Evolutionary conservation across 2,329 filamentous ascomycete genomes (phyloP).

Genomic region (Pestalotiopsis fici): DNA sequence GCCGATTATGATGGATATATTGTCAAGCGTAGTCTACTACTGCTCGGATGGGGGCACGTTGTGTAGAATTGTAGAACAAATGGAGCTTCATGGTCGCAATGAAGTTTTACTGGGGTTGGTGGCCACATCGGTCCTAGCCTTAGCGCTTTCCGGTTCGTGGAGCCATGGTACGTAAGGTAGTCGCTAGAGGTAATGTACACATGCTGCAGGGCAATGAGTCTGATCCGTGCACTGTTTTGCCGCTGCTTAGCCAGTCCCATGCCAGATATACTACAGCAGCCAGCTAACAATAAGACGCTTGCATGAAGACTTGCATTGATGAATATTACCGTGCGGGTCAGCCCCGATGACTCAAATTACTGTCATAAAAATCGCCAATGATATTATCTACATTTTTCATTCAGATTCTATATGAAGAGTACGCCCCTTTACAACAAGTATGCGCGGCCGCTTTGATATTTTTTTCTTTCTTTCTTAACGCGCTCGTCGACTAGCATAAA

Average conservation of each 20-base stretch:
- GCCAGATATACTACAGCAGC: neutral
- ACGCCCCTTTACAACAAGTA: too few relatives aligned
- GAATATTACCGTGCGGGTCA: too few relatives aligned
- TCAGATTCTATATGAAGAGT: too few relatives aligned
- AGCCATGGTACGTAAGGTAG: too few relatives aligned
- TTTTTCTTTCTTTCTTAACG: too few relatives aligned
- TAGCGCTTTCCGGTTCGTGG: neutral
- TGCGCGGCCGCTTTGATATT: too few relatives aligned
- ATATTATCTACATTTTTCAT: too few relatives aligned
- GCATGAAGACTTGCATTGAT: too few relatives aligned
- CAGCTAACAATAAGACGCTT: neutral
- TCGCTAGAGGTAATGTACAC: too few relatives aligned
- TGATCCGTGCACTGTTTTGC: constrained; percentile 3
- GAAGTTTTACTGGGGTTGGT: constrained; percentile 23
- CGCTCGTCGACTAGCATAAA: too few relatives aligned
- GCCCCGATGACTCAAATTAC: too few relatives aligned
- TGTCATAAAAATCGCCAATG: too few relatives aligned
- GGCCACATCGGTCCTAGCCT: constrained; percentile 11
- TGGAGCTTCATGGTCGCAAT: constrained; percentile 22
- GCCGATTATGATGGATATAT: constrained; percentile 9
- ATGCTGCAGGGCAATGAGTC: neutral
- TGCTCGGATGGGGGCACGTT: constrained; percentile 9
- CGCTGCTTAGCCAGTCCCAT: neutral
- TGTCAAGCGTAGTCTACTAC: constrained; percentile 14
- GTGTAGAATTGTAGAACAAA: constrained; percentile 6